phyloP scores from a whole-genome alignment of 805 yeast species.

The Saccharomycopsis oosterbeekiorum region DNA sequence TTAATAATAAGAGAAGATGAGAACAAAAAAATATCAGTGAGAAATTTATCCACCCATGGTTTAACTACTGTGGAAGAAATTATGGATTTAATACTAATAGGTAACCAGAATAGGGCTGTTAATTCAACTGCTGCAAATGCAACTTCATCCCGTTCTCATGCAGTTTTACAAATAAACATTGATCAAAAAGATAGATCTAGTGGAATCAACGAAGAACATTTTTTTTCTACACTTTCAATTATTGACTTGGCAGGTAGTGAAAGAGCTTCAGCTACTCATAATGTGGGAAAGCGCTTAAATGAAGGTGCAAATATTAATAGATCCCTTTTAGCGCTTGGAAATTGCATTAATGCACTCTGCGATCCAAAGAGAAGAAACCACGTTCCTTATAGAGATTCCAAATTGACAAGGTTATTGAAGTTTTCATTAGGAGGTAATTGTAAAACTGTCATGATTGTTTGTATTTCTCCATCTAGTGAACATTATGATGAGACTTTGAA shows the following conservation, averaged over 20 bases:
- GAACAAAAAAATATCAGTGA: conserved; percentile 52
- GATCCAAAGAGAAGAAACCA: conserved; percentile 58
- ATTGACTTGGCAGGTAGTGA: conserved; percentile 95
- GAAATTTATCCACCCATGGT: conserved; percentile 55
- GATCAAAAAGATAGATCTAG: conserved; percentile 49
- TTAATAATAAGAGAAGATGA: conserved; percentile 65
- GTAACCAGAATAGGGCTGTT: conserved; percentile 68
- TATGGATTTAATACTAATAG: conserved; percentile 64
- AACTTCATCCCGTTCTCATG: conserved; percentile 87
- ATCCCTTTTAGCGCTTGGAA: conserved; percentile 81
- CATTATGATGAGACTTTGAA: conserved; percentile 93
- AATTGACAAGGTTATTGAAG: conserved; percentile 75
- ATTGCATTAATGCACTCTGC: conserved; percentile 87
- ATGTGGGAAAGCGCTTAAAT: conserved; percentile 67
- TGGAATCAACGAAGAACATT: conserved; percentile 55
- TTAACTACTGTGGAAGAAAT: conserved; percentile 62
- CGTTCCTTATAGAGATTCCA: conserved; percentile 87
- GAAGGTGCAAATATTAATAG: conserved; percentile 94
- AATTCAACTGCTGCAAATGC: conserved; percentile 89
- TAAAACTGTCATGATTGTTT: conserved; percentile 91
- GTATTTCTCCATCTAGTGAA: conserved; percentile 75
- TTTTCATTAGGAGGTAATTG: conserved; percentile 92
- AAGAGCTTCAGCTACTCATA: conserved; percentile 82
- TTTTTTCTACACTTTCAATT: conserved; percentile 71
- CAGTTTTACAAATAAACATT: conserved; percentile 77